Evolutionary conservation across 345 rosid genomes (phyloP), one percentile per base, ranked within the genome.

Genomic region (Boechera stricta): DNA sequence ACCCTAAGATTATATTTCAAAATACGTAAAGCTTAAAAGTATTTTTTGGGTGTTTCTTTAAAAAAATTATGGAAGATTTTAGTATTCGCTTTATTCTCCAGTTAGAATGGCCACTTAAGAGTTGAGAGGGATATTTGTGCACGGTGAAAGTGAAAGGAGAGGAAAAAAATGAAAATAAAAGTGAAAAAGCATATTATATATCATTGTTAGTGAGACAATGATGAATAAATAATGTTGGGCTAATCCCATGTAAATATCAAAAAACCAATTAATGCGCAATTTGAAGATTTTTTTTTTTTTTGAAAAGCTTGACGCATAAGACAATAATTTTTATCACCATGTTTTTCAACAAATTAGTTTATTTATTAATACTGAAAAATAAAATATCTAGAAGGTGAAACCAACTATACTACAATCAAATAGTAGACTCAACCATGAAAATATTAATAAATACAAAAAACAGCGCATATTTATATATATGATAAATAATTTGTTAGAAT

Each of bases 21-120:
- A 47, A 72, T 39, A n/a, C 39, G 68, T 56, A 65, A 72, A 66
- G 67, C 73, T 65, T 56, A 18, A 72, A 78, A 78, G 81, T 58
- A 65, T 18, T 12, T 65, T 65, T 65, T 78, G 81, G 77, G 72
- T 77, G 72, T 51, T 72, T 55, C 76, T 77, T 71, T 55, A 51
- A 45, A 44, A 58, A 38, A 72, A 72, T 58, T 49, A 24, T 57
- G 60, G 47, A 71, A 65, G 48, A 64, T 77, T 64, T 64, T 64
- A 65, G 76, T 67, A 38, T 48, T 77, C 67, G 7, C 81, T 64
- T 77, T 64, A 71, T 58, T 77, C 77, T 51, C 53, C 77, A 65
- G 57, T 59, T 48, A 77, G 52, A 56, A 55, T 71, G 76, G 54
- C 63, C 67, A 77, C 66, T 77, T 64, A 55, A 31, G 61, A 71